Evolutionary conservation across 2,329 filamentous ascomycete genomes (phyloP), one percentile per base, ranked within the genome.

Genomic region (Cladosporium austrohemisphaericum): DNA sequence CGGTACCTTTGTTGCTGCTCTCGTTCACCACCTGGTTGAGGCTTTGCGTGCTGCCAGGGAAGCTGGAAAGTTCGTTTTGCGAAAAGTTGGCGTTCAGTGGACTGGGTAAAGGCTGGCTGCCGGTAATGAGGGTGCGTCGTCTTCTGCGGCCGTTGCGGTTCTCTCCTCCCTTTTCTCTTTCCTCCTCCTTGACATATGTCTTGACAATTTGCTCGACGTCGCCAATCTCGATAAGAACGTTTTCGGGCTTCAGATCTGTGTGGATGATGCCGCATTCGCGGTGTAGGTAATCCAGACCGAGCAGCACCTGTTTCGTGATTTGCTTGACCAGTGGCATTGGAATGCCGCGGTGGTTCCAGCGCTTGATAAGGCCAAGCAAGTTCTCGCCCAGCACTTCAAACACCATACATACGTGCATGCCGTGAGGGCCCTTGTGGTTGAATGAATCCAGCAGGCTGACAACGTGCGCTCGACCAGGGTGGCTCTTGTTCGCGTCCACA

Each of bases 161-260:
- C 66, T 91, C 90, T 66, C 94, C 89, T n/a, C 22, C 38, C 53
- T 86, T 85, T 44, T 83, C 78, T 60, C 81, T 81, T 16, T 74
- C 48, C 41, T 93, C 87, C 54, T 84, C 88, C 70, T 95, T 92
- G 49, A 98, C 92, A 56, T 94, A 92, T 53, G 88, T 90, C 71
- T 95, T 92, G 51, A 98, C 93, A 55, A 97, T 97, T 70, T 97
- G 89, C 74, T 98, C 93, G 41, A 98, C 93, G 61, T 98, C 93
- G 58, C 93, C 93, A 64, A 98, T 97, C 72, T 98, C 93, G 66
- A 98, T 97, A 57, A 98, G 77, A 25, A 98, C 93, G 65, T 98
- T 98, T 68, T 98, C 93, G 40, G 93, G 93, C 71, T 98, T 96
- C 60, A 97, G 74, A 66, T 96, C 92, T 53, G 93, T 97, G 71